Evolutionary conservation across 2,329 filamentous ascomycete species (phyloP).

Genomic region (Diaporthe citriasiana): DNA sequence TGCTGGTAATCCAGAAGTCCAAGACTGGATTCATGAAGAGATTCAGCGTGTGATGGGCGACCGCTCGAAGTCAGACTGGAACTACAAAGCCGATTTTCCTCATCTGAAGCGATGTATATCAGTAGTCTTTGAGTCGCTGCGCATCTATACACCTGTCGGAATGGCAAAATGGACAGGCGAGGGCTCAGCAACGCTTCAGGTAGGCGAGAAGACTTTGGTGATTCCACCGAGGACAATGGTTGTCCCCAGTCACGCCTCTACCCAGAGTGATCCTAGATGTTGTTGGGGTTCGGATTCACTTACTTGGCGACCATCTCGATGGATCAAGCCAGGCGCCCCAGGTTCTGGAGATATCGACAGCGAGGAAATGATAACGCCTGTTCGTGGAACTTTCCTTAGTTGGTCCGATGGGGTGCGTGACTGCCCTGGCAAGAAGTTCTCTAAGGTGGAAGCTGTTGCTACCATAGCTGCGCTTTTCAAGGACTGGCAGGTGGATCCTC

Average conservation of each 20-base stretch:
- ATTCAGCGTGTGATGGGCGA: slow-evolving; percentile 48
- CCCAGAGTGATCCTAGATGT: slow-evolving; percentile 47
- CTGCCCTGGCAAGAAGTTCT: slow-evolving; percentile 52
- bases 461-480: slow-evolving; percentile 48
- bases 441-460: slow-evolving; percentile 52
- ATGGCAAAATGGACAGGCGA: slow-evolving; percentile 25
- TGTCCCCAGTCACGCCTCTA: slow-evolving; percentile 42
- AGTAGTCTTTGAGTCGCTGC: slow-evolving; percentile 58
- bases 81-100: slow-evolving; percentile 55
- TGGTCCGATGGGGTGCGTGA: slow-evolving; percentile 52
- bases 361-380: slow-evolving; percentile 44
- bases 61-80: slow-evolving; percentile 47
- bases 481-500: slow-evolving; percentile 47
- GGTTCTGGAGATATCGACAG: not conserved
- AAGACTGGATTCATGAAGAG: slow-evolving; percentile 61
- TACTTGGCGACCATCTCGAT: slow-evolving; percentile 47
- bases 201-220: slow-evolving; percentile 43
- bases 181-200: not conserved
- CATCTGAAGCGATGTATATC: slow-evolving; percentile 57
- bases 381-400: slow-evolving; percentile 44
- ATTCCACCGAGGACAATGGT: slow-evolving; percentile 47
- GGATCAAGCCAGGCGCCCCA: slow-evolving; percentile 39
- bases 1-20: slow-evolving; percentile 58
- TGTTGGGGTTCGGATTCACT: slow-evolving; percentile 48
- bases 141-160: slow-evolving; percentile 55